phyloP scores from a whole-genome alignment of 2,329 filamentous ascomycete species.

The Bipolaris sorokiniana region DNA sequence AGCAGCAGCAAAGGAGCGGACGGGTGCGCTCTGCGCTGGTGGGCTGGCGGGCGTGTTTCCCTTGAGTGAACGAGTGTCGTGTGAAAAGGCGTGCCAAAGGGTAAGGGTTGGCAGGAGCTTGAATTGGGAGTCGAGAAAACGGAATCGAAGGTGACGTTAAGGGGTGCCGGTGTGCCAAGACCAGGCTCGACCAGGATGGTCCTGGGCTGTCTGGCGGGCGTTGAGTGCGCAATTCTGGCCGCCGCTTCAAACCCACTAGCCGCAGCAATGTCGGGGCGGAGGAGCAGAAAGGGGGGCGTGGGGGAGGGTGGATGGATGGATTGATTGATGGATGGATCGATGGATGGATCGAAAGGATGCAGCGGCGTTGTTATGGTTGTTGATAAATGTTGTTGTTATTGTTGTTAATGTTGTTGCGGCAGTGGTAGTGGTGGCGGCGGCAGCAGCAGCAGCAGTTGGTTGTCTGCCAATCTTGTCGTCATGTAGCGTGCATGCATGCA shows the following conservation, averaged over 20 bases:
- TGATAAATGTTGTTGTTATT: neutral
- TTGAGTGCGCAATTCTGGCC: conserved; percentile 19
- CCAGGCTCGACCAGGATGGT: conserved; percentile 16
- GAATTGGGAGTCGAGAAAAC: conserved; percentile 24
- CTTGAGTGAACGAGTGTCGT: conserved; percentile 11
- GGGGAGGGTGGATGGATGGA: neutral
- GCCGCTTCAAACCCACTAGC: conserved; percentile 4
- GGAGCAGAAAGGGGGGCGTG: neutral
- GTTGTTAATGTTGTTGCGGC: neutral
- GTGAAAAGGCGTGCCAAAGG: neutral
- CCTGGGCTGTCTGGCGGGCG: conserved; percentile 17
- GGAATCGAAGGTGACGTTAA: conserved; percentile 25
- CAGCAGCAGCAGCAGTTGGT: too few relatives aligned
- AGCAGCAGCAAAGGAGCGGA: conserved; percentile 19
- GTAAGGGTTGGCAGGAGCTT: conserved; percentile 21
- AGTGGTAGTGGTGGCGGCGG: neutral
- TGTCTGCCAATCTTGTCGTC: too few relatives aligned
- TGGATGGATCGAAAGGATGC: too few relatives aligned
- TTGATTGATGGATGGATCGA: neutral
- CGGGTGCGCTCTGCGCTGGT: conserved; percentile 26
- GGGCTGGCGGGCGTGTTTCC: conserved; percentile 1
- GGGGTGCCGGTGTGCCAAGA: conserved; percentile 23
- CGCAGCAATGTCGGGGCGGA: neutral
- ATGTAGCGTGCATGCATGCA: too few relatives aligned
- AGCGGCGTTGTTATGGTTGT: neutral